Evolutionary conservation across 495 filamentous ascomycete species (phyloP), one percentile per base, ranked within the genome.

Genomic region (Penicillium crystallinum): DNA sequence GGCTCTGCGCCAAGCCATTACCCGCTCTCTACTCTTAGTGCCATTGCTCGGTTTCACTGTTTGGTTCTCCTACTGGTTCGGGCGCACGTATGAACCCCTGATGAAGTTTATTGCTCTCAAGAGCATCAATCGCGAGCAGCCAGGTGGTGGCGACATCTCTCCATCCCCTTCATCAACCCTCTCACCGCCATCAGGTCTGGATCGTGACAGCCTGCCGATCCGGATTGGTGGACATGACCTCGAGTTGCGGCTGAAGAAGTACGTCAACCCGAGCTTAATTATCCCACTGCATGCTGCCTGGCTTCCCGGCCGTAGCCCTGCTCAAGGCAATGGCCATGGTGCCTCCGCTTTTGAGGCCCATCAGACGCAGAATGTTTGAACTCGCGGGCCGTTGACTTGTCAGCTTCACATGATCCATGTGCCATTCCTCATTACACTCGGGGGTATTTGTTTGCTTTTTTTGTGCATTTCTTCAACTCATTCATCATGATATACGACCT

Each of bases 21-120:
- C 78, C 12, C 76, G 85, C 6, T 85, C 91, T 0, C 65, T 82
- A 30, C 69, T 95, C 10, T 77, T 97, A 15, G 67, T 85, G 2
- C 95, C 95, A 23, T 77, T 97, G 1, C 67, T 97, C 3, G 65
- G 81, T 6, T 81, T 78, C 18, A 95, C 91, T 0, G 67, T 97
- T 8, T 96, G 91, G 89, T 91, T 91, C 61, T 85, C 79, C 33
- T 87, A 87, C 64, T 82, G 82, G 52, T 97, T 87, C 59, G 70
- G 77, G 7, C 73, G 77, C 21, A 86, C 83, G 9, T 97, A 90
- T 55, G 86, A 88, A 55, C 91, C 91, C 0, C 68, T 97, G 45
- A 95, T 88, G 69, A 86, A 84, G 53, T 97, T 91, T 64, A 97
- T 97, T 63, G 90, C 95, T 25, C 72, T 99, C 27, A 78, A 88